Conservation (phyloP, 805 yeast genomes). For the Ogataea thermomethanolica region DNA sequence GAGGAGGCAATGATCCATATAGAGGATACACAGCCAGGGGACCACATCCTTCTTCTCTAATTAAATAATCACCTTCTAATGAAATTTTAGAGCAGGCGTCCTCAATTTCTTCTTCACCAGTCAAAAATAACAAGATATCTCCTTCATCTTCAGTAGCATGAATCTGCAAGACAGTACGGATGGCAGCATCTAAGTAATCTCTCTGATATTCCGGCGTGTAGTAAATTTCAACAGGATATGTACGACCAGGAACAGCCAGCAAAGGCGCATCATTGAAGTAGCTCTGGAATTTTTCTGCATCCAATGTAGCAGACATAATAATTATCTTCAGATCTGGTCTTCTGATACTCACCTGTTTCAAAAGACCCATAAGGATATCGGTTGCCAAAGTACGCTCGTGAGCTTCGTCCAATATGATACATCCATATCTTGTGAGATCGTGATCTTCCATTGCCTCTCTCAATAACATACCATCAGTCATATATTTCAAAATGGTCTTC, state of each 20-base stretch:
- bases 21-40: slow-evolving; percentile 87
- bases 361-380: slow-evolving; percentile 91
- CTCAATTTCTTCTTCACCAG: slow-evolving; percentile 98
- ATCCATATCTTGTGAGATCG: slow-evolving; percentile 71
- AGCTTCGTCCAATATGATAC: slow-evolving; percentile 94
- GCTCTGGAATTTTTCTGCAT: slow-evolving; percentile 90
- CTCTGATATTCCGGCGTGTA: slow-evolving; percentile 96
- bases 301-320: slow-evolving; percentile 96
- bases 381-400: slow-evolving; percentile 97
- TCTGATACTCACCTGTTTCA: slow-evolving; percentile 75
- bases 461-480: slow-evolving; percentile 98
- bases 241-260: slow-evolving; percentile 96
- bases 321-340: slow-evolving; percentile 88
- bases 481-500: slow-evolving; percentile 83
- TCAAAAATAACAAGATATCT: slow-evolving; percentile 78
- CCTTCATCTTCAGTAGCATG: slow-evolving; percentile 97
- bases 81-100: slow-evolving; percentile 90
- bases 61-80: slow-evolving; percentile 82
- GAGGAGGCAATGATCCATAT: slow-evolving; percentile 95
- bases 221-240: slow-evolving; percentile 94
- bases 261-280: slow-evolving; percentile 92
- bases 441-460: slow-evolving; percentile 98
- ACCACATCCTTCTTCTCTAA: slow-evolving; percentile 87
- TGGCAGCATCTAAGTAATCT: slow-evolving; percentile 92
- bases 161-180: slow-evolving; percentile 90